phyloP scores from a whole-genome alignment of 2,329 filamentous ascomycete genomes.

The Macroventuria anomochaeta region DNA sequence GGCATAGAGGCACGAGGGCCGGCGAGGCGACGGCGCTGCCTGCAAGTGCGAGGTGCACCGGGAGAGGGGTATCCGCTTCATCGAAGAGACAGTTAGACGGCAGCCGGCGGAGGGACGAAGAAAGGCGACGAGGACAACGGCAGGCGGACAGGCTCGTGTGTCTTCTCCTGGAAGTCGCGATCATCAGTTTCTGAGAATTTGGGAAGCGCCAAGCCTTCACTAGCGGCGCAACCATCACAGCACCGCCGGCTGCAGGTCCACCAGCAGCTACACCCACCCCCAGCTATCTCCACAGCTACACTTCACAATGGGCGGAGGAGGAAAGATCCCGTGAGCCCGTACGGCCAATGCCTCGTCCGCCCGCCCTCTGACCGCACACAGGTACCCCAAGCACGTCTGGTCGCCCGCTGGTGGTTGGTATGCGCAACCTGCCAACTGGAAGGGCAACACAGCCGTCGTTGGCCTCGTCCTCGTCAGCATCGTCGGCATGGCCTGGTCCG shows the following conservation, averaged over 20 bases:
- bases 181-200: conserved; percentile 15
- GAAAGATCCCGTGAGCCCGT: conserved; percentile 68
- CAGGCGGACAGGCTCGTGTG: conserved; percentile 4
- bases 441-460: conserved; percentile 82
- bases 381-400: conserved; percentile 99
- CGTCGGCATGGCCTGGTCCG: conserved; percentile 70
- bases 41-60: conserved; percentile 68
- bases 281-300: conserved; percentile 58
- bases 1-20: conserved; percentile 47
- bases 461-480: conserved; percentile 72
- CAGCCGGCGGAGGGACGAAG: conserved; percentile 17
- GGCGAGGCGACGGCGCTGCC: conserved; percentile 53
- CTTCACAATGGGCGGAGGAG: conserved; percentile 67
- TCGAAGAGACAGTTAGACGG: conserved; percentile 39
- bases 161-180: conserved; percentile 1
- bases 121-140: conserved; percentile 22
- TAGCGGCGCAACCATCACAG: conserved; percentile 2
- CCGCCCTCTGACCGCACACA: conserved; percentile 50
- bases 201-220: conserved; percentile 12
- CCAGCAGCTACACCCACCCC: conserved; percentile 14
- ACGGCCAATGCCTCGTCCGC: conserved; percentile 20
- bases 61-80: conserved; percentile 68
- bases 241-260: conserved; percentile 10
- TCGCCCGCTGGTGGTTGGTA: conserved; percentile 99
- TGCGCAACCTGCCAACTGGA: conserved; percentile 93